Evolutionary conservation across 2,329 filamentous ascomycete genomes (phyloP).

Genomic region (Seiridium cupressi): DNA sequence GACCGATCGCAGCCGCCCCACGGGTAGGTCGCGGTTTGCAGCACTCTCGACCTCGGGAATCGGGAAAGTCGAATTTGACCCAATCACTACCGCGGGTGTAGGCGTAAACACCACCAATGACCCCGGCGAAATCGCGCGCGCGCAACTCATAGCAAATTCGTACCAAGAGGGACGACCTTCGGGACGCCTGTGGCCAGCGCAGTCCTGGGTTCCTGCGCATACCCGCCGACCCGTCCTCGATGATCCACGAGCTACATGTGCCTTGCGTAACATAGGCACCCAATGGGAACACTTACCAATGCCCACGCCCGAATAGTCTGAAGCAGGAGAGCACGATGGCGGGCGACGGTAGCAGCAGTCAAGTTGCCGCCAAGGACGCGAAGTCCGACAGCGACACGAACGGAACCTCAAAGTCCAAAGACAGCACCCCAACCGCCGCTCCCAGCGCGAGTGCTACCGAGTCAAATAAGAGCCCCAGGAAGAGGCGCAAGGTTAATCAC

Average conservation of each 20-base stretch:
- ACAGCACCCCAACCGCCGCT: constrained; percentile 8
- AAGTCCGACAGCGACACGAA: constrained; percentile 9
- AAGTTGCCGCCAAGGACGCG: constrained; percentile 11
- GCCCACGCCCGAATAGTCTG: constrained; percentile 9
- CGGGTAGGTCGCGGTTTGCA: too few relatives aligned
- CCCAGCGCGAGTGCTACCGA: constrained; percentile 17
- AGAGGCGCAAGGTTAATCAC: constrained; percentile 86
- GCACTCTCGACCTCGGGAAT: too few relatives aligned
- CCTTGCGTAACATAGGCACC: constrained; percentile 13
- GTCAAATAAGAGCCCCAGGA: constrained; percentile 65
- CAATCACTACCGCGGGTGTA: too few relatives aligned
- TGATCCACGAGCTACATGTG: constrained; percentile 11
- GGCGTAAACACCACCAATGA: neutral
- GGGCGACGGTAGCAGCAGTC: constrained; percentile 9
- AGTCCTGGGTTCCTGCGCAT: constrained; percentile 7
- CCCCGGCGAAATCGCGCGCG: neutral
- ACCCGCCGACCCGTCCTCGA: constrained; percentile 10
- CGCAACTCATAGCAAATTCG: neutral
- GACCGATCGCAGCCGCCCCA: too few relatives aligned
- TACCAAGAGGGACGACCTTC: neutral
- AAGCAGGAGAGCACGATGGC: constrained; percentile 13
- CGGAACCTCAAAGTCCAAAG: constrained; percentile 1
- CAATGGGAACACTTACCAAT: constrained; percentile 11
- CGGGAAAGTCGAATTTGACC: too few relatives aligned
- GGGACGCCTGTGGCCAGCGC: constrained; percentile 8